Conservation (phyloP, 257 asterid species). For the Oldenlandia corymbosa region DNA sequence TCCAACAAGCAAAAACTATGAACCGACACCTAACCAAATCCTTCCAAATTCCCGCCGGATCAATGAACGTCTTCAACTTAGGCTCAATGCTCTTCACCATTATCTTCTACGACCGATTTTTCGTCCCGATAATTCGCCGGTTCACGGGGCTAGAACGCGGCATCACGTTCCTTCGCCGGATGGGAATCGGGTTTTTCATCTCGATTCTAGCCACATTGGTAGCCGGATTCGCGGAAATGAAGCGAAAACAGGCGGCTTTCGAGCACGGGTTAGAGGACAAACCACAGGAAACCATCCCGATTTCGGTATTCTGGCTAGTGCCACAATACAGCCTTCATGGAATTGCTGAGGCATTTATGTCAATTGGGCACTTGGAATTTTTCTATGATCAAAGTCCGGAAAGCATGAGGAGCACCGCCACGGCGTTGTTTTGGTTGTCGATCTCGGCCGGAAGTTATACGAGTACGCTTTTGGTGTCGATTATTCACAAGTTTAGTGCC, state of each 20-base stretch:
- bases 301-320: slow-evolving; percentile 62
- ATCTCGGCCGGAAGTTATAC: slow-evolving; percentile 68
- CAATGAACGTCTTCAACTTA: slow-evolving; percentile 68
- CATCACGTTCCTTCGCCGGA: slow-evolving; percentile 58
- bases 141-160: slow-evolving; percentile 75
- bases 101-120: slow-evolving; percentile 54
- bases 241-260: slow-evolving; percentile 48
- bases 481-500: slow-evolving; percentile 45
- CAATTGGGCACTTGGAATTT: slow-evolving; percentile 77
- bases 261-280: slow-evolving; percentile 37
- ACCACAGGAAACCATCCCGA: slow-evolving; percentile 42
- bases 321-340: slow-evolving; percentile 80
- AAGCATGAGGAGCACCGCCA: slow-evolving; percentile 80
- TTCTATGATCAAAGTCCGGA: slow-evolving; percentile 89
- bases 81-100: slow-evolving; percentile 60
- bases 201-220: slow-evolving; percentile 58
- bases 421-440: slow-evolving; percentile 69
- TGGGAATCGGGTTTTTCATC: slow-evolving; percentile 62
- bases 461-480: slow-evolving; percentile 59
- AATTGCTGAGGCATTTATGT: slow-evolving; percentile 78
- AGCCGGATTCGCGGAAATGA: slow-evolving; percentile 59
- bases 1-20: slow-evolving; percentile 85
- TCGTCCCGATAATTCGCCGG: slow-evolving; percentile 53
- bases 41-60: slow-evolving; percentile 75
- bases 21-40: slow-evolving; percentile 48